A percentile compares a stretch with the other conserved stretches of the same genome.
These are phyloP conservation scores for Candida xyloterini DNA, from an alignment of 805 yeast genomes.

Conservation along the genomic window DNA sequence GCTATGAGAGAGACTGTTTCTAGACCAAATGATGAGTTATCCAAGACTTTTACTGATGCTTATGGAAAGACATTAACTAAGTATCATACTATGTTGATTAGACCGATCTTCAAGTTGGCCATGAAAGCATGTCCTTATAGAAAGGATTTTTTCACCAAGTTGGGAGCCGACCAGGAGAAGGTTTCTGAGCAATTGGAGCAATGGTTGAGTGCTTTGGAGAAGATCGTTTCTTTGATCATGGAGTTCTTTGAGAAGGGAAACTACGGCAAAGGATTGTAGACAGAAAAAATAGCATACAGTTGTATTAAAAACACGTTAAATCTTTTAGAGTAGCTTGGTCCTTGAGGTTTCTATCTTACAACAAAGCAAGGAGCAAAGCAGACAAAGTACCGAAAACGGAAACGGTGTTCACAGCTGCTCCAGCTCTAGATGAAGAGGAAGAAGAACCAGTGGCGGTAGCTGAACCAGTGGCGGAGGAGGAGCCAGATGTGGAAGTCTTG, in stretches of 20 bases:
- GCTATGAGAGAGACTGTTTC: slow-evolving; percentile 80
- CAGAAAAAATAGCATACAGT: slow-evolving; percentile 3
- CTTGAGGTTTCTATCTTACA: slow-evolving; percentile 30
- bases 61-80: slow-evolving; percentile 76
- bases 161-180: slow-evolving; percentile 70
- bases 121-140: slow-evolving; percentile 95
- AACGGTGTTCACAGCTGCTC: slow-evolving; percentile 31
- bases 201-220: slow-evolving; percentile 78
- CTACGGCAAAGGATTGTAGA: slow-evolving; percentile 82
- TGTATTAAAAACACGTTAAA: slow-evolving; percentile 6
- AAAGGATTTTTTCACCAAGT: slow-evolving; percentile 75
- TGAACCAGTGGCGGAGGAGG: slow-evolving; percentile 26
- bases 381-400: slow-evolving; percentile 48
- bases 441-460: slow-evolving; percentile 33
- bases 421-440: slow-evolving; percentile 30
- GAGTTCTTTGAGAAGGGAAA: slow-evolving; percentile 76
- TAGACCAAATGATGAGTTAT: slow-evolving; percentile 61
- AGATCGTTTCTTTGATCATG: slow-evolving; percentile 67
- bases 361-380: slow-evolving; percentile 49
- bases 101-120: slow-evolving; percentile 87
- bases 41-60: slow-evolving; percentile 79
- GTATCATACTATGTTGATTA: slow-evolving; percentile 76
- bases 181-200: slow-evolving; percentile 61
- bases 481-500: slow-evolving; percentile 22
- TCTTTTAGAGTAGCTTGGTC: slow-evolving; percentile 4